These are phyloP conservation scores for Eucalyptus albens DNA, from an alignment of 345 rosid species.

Conservation along the genomic window DNA sequence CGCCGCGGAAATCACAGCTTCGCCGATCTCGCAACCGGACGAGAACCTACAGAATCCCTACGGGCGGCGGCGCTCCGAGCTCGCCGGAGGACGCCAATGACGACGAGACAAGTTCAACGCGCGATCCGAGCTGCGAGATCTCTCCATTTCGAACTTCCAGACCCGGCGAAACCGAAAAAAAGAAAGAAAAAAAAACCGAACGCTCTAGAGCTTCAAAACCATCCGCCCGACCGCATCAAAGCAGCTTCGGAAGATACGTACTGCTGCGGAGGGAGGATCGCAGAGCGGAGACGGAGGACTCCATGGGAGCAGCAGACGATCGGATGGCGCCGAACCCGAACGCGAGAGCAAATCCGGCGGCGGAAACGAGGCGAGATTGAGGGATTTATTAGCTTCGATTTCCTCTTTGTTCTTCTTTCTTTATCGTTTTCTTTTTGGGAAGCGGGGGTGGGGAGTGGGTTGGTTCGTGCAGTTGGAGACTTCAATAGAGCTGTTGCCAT, in stretches of 20 bases:
- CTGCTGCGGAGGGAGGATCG: slow-evolving; percentile 54
- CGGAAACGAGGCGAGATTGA: background rate
- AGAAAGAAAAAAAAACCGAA: background rate
- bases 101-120: background rate
- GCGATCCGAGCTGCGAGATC: background rate
- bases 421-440: background rate
- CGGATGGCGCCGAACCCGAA: background rate
- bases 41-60: background rate
- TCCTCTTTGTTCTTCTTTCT: background rate
- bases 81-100: background rate
- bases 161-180: background rate
- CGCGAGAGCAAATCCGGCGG: background rate
- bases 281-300: slow-evolving; percentile 37
- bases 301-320: slow-evolving; percentile 33
- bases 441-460: background rate
- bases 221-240: background rate
- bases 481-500: background rate
- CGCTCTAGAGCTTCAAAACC: background rate
- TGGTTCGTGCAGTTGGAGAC: background rate
- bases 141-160: background rate
- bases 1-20: background rate
- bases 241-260: slow-evolving; percentile 1
- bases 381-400: background rate
- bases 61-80: background rate
- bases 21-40: background rate